Evolutionary conservation across 768 basidiomycete genomes (phyloP).

Genomic region (Lentinula guzmanii): DNA sequence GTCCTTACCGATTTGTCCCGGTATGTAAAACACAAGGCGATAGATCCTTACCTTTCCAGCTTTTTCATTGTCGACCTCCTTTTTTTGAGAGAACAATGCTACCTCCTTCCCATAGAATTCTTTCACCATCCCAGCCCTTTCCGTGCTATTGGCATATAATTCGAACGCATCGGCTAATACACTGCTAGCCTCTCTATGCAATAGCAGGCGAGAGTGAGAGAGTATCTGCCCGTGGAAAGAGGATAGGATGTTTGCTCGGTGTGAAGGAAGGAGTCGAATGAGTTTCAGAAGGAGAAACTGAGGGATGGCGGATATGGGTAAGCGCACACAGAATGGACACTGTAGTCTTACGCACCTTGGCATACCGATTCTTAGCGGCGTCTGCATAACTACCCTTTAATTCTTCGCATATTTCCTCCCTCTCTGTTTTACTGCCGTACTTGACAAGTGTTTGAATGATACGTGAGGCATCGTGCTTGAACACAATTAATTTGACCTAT

Average conservation of each 20-base stretch:
- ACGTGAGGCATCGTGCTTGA: constrained; percentile 89
- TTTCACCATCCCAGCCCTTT: constrained; percentile 71
- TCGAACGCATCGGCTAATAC: constrained; percentile 88
- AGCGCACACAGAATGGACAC: neutral
- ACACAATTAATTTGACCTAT: constrained; percentile 12
- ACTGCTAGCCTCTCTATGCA: constrained; percentile 79
- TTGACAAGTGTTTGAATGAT: constrained; percentile 82
- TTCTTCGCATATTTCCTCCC: constrained; percentile 78
- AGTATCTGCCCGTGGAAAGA: constrained; percentile 77
- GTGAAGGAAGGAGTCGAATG: constrained; percentile 65
- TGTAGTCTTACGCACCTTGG: constrained; percentile 51
- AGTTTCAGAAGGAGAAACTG: constrained; percentile 82
- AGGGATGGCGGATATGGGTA: neutral
- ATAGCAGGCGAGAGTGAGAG: constrained; percentile 44
- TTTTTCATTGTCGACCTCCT: constrained; percentile 30
- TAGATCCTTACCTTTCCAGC: neutral
- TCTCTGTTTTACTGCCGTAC: constrained; percentile 67
- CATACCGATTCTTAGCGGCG: constrained; percentile 83
- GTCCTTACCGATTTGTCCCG: constrained; percentile 46
- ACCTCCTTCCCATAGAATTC: constrained; percentile 93
- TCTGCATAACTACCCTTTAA: constrained; percentile 75
- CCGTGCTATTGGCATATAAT: constrained; percentile 79
- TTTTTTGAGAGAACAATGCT: constrained; percentile 51
- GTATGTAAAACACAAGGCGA: neutral
- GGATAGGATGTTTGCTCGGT: constrained; percentile 68